These are phyloP conservation scores for Amanita pseudoporphyria DNA, from an alignment of 768 basidiomycete genomes.

Conservation along the genomic window DNA sequence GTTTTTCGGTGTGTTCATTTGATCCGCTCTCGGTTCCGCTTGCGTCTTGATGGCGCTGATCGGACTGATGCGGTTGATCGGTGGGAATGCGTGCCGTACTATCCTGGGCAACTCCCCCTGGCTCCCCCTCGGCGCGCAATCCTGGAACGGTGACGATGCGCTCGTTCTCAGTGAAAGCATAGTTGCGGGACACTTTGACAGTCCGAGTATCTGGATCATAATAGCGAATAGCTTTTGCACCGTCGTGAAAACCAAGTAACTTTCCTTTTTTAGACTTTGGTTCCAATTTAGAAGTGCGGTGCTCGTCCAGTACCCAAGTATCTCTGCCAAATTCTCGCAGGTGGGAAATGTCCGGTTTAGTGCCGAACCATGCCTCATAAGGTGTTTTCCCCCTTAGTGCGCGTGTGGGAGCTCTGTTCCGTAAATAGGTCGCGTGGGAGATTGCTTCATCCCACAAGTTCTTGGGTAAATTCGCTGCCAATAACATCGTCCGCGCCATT, in stretches of 20 bases:
- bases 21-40: background rate
- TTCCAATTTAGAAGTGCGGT: conserved; percentile 5
- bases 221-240: too few species aligned
- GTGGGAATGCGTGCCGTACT: too few species aligned
- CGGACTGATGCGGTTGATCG: background rate
- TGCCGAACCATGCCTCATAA: too few species aligned
- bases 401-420: too few species aligned
- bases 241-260: background rate
- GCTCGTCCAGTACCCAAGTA: conserved; percentile 16
- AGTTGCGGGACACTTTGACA: background rate
- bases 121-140: too few species aligned
- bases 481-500: conserved; percentile 22
- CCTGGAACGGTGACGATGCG: background rate
- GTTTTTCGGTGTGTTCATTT: background rate
- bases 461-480: conserved; percentile 15
- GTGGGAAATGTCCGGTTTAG: too few species aligned
- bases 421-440: too few species aligned
- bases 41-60: background rate
- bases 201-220: too few species aligned
- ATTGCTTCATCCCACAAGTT: conserved; percentile 24
- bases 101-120: too few species aligned
- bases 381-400: too few species aligned
- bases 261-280: conserved; percentile 10
- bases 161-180: background rate
- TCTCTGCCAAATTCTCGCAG: conserved; percentile 18